phyloP scores from a whole-genome alignment of 306 rosid species.

The cucumber (Cucumis sativus) region DNA sequence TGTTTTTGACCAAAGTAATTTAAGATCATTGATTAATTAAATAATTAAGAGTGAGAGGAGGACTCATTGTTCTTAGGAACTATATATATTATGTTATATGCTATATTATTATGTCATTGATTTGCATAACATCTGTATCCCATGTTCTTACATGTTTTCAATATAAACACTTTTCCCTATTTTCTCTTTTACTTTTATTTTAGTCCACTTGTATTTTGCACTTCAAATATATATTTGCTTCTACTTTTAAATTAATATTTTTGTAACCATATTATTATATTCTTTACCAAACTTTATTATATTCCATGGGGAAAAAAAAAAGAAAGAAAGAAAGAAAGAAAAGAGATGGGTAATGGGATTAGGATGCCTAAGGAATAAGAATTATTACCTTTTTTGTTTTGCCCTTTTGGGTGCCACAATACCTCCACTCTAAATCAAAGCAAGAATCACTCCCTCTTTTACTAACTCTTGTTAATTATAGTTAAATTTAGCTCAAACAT shows the following conservation, averaged over 20 bases:
- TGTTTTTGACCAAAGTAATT: background rate
- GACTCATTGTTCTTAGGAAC: background rate
- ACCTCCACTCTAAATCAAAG: constrained; percentile 33
- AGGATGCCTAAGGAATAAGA: constrained; percentile 64
- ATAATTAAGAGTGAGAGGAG: too few relatives aligned
- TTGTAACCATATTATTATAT: constrained; percentile 13
- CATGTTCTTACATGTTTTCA: constrained; percentile 36
- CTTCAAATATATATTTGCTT: background rate
- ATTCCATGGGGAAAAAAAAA: constrained; percentile 14
- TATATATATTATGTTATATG: too few relatives aligned
- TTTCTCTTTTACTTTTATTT: background rate
- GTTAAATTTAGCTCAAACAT: too few relatives aligned
- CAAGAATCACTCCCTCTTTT: background rate
- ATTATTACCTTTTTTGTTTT: constrained; percentile 13
- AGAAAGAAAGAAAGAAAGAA: background rate
- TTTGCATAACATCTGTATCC: constrained; percentile 31
- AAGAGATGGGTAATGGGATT: constrained; percentile 13
- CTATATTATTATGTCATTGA: background rate
- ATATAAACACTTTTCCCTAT: too few relatives aligned
- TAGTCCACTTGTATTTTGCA: background rate
- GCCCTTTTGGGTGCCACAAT: background rate
- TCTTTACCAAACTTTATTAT: constrained; percentile 27
- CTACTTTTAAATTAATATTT: background rate
- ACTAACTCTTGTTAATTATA: too few relatives aligned
- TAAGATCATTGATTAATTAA: too few relatives aligned